phyloP scores from a whole-genome alignment of 441 rosid genomes.

The Aquilaria agallochum region DNA sequence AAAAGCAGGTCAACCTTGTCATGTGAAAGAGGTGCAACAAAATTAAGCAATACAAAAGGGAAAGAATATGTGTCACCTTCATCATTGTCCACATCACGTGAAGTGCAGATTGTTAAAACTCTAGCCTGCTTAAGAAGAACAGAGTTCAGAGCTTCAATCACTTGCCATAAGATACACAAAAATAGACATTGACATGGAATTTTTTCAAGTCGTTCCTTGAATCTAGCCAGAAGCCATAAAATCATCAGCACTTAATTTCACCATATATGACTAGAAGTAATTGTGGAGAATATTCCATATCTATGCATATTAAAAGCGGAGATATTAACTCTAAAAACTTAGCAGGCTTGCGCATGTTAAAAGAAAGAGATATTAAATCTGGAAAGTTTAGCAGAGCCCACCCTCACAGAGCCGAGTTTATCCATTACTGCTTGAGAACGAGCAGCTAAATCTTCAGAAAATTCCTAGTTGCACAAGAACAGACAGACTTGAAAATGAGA shows the following conservation, averaged over 20 bases:
- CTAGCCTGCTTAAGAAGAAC: conserved; percentile 44
- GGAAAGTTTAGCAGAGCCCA: conserved; percentile 22
- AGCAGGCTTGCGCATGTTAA: background rate
- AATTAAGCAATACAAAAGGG: background rate
- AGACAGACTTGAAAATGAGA: conserved; percentile 1
- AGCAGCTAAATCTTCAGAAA: conserved; percentile 72
- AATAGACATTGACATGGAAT: too few species aligned
- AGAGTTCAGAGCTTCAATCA: background rate
- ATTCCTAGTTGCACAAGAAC: conserved; percentile 47
- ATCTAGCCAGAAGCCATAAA: too few species aligned
- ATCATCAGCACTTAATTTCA: too few species aligned
- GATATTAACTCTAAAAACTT: too few species aligned
- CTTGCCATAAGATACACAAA: too few species aligned
- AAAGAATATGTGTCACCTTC: conserved; percentile 46
- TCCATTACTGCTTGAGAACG: conserved; percentile 68
- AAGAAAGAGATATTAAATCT: conserved; percentile 13
- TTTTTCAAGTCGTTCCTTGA: too few species aligned
- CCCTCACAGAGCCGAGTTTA: conserved; percentile 57
- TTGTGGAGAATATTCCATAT: too few species aligned
- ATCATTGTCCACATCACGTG: conserved; percentile 40
- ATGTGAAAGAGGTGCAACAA: background rate
- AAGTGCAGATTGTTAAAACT: conserved; percentile 84
- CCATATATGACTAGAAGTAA: too few species aligned
- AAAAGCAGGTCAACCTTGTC: background rate
- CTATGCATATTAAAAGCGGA: too few species aligned